Percentiles rank a stretch among this genome's conserved stretches.
Conservation (phyloP, 257 asterid species). For the Solanum corneliomulleri region DNA sequence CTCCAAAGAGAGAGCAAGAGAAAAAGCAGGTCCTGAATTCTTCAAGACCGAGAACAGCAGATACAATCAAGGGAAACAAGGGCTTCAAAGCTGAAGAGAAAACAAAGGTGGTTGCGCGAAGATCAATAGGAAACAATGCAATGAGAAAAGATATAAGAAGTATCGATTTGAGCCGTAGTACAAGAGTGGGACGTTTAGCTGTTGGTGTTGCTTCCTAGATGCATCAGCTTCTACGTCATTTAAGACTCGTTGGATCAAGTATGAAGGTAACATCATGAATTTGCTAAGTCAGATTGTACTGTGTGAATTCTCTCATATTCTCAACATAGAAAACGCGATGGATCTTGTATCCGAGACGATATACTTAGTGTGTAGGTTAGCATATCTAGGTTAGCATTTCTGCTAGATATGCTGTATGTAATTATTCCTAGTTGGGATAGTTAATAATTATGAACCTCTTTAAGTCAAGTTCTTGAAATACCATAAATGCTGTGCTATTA, state of each 20-base stretch:
- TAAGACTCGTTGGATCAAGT: neutral
- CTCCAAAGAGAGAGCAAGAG: slow-evolving; percentile 13
- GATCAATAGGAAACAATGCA: neutral
- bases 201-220: slow-evolving; percentile 25
- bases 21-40: slow-evolving; percentile 5
- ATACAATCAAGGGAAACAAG: neutral
- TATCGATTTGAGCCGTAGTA: slow-evolving; percentile 7
- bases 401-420: neutral
- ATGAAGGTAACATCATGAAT: neutral
- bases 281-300: neutral
- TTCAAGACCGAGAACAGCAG: slow-evolving; percentile 12
- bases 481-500: neutral
- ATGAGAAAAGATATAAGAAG: slow-evolving; percentile 8
- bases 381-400: neutral
- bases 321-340: neutral
- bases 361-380: neutral
- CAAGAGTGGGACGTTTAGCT: slow-evolving; percentile 15
- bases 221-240: neutral
- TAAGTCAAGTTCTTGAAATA: neutral
- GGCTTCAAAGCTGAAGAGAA: slow-evolving; percentile 17
- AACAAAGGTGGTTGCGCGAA: slow-evolving; percentile 12
- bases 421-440: neutral
- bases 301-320: neutral
- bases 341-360: neutral
- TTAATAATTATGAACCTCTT: neutral